Conservation (phyloP, 148 eudicot species). For the Cornus suecica region DNA sequence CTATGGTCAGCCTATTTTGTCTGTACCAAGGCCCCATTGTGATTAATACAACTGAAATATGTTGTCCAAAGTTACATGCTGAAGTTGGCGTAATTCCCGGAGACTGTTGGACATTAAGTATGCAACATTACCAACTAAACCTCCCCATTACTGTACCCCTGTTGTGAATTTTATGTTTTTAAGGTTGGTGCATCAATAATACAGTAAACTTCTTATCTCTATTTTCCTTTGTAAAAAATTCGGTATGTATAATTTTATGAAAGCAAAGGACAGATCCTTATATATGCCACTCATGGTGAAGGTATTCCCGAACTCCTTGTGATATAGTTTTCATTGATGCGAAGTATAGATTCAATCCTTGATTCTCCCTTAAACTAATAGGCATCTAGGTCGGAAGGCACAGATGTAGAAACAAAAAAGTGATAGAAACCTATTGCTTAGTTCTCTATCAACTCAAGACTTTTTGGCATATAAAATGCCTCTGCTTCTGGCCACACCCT, state of each 20-base stretch:
- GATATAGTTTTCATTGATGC: neutral
- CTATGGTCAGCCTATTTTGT: neutral
- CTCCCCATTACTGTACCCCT: neutral
- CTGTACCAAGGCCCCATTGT: neutral
- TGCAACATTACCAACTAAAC: neutral
- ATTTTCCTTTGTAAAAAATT: no score
- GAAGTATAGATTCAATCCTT: neutral
- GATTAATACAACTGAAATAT: neutral
- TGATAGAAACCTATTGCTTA: neutral
- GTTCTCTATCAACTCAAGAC: neutral
- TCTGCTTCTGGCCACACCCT: neutral
- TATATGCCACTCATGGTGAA: neutral
- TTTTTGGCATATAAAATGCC: neutral
- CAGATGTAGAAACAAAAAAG: neutral
- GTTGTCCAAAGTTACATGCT: neutral
- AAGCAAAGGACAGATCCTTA: neutral
- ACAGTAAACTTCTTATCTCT: no score
- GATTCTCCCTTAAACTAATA: neutral
- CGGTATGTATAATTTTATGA: neutral
- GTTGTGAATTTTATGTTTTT: neutral
- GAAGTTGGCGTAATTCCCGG: neutral
- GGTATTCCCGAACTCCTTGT: neutral
- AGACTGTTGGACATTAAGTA: neutral
- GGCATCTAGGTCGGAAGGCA: conserved; percentile 3
- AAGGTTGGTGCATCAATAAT: neutral